These are phyloP conservation scores for Leishmania turanica DNA, from an alignment of 208 protist species.

Conservation along the genomic window DNA sequence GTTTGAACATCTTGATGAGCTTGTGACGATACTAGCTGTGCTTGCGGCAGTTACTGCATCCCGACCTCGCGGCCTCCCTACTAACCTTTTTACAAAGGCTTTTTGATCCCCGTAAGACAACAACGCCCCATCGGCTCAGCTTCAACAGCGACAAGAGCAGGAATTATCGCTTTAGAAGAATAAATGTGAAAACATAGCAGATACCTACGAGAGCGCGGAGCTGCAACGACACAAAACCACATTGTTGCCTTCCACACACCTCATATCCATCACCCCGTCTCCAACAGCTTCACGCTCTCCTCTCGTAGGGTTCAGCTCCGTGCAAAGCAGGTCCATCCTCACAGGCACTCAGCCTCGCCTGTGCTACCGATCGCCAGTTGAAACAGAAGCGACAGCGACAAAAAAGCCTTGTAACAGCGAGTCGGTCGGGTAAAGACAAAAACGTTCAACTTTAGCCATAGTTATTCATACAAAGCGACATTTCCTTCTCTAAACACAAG, in stretches of 20 bases:
- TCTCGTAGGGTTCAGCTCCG: not conserved
- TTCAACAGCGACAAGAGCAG: not conserved
- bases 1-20: too few species aligned
- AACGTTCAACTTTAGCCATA: rapidly evolving
- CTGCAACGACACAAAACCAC: not conserved
- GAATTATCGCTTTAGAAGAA: not conserved
- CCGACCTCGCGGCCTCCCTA: not conserved
- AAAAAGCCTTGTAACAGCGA: not conserved
- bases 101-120: not conserved
- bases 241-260: not conserved
- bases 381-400: not conserved
- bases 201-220: not conserved
- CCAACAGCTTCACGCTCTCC: not conserved
- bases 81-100: not conserved
- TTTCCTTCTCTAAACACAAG: too few species aligned
- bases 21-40: not conserved
- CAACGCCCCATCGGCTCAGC: not conserved
- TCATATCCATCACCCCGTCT: not conserved
- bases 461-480: too few species aligned
- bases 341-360: not conserved
- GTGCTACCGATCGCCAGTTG: not conserved
- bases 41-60: not conserved
- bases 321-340: not conserved
- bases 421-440: not conserved
- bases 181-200: not conserved